Evolutionary conservation across 441 rosid genomes (phyloP).

Genomic region (Raphanus hybrid): DNA sequence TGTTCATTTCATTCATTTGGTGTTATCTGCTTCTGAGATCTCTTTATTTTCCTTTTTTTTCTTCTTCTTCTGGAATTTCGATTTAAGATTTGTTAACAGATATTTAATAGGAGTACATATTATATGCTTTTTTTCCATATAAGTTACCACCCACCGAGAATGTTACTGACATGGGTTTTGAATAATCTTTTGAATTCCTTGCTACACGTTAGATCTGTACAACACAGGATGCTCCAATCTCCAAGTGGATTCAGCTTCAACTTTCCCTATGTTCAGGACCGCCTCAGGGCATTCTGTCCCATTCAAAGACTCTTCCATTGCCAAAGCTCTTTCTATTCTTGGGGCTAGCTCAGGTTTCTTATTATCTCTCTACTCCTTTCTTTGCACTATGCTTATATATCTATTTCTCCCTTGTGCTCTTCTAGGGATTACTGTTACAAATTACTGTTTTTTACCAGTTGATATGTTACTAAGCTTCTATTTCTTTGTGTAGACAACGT

Average conservation of each 20-base stretch:
- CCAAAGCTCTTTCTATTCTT: slow-evolving; percentile 66
- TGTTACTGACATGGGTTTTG: slow-evolving; percentile 1
- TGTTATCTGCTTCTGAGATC: not conserved
- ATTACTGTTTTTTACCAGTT: not conserved
- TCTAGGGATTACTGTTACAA: not conserved
- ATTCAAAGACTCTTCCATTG: slow-evolving; percentile 67
- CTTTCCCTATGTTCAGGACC: slow-evolving; percentile 60
- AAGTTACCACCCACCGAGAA: not conserved
- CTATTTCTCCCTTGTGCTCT: not conserved
- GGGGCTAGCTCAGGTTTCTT: slow-evolving; percentile 45
- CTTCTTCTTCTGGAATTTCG: not conserved
- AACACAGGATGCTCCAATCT: slow-evolving; percentile 24
- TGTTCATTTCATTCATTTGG: slow-evolving; percentile 6
- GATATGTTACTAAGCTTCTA: slow-evolving; percentile 24
- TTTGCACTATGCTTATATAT: not conserved
- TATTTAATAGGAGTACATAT: not conserved
- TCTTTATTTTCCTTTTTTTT: not conserved
- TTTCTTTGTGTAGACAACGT: slow-evolving; percentile 18
- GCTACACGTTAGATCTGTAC: slow-evolving; percentile 5
- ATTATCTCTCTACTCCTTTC: not conserved
- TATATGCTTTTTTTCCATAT: not conserved
- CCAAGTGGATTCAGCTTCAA: slow-evolving; percentile 39
- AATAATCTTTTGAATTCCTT: slow-evolving; percentile 15
- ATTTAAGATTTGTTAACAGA: not conserved
- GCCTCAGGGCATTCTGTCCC: slow-evolving; percentile 67